A percentile compares a stretch with the other conserved stretches of the same genome.
Conservation (phyloP, 257 asterid species). For the Ajuga chamaepitys region DNA sequence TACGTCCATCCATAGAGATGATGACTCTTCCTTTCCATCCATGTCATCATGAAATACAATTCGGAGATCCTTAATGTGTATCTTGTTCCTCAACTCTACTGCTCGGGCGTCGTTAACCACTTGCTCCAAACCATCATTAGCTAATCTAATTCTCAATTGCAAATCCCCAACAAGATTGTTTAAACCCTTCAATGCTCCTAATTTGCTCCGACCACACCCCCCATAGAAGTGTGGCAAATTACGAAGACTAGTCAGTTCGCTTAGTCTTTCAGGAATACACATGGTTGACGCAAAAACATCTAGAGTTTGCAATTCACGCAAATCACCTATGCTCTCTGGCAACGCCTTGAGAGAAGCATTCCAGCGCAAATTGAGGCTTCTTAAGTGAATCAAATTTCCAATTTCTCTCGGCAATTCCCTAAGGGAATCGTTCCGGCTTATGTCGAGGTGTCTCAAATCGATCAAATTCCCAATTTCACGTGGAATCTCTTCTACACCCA, state of each 20-base stretch:
- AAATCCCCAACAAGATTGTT: slow-evolving; percentile 7
- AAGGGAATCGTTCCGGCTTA: neutral
- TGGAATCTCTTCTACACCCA: no score
- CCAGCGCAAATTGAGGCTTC: neutral
- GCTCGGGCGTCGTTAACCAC: slow-evolving; percentile 10
- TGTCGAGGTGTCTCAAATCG: neutral
- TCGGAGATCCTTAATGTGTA: no score
- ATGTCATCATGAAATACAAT: no score
- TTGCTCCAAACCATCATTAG: neutral
- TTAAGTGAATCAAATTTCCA: neutral
- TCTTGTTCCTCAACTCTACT: no score
- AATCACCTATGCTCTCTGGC: neutral
- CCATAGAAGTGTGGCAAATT: no score
- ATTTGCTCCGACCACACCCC: neutral
- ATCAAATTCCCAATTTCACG: neutral
- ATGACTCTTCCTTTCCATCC: no score
- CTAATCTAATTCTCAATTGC: neutral
- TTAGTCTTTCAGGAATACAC: neutral
- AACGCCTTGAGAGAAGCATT: neutral
- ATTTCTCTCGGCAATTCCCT: neutral
- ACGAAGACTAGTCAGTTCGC: neutral
- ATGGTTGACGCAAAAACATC: neutral
- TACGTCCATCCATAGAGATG: no score
- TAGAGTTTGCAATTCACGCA: slow-evolving; percentile 5
- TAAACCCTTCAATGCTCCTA: neutral